Evolutionary conservation across 2,329 filamentous ascomycete genomes (phyloP).

Genomic region (Remersonia thermophila): DNA sequence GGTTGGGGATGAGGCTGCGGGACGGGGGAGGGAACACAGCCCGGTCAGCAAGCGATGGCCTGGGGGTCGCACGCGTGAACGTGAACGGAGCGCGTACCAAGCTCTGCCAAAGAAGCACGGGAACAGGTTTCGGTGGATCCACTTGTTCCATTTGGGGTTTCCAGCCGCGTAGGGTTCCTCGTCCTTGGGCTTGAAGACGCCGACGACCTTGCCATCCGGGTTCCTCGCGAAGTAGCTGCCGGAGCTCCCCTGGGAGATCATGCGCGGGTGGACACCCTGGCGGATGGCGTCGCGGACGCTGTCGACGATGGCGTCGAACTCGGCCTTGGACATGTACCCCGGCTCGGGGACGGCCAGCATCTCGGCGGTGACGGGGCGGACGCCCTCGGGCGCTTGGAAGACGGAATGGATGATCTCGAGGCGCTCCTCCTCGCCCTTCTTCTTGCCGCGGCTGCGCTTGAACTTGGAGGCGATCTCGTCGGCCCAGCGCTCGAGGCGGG

Average conservation of each 20-base stretch:
- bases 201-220: conserved; percentile 82
- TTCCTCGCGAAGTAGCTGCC: conserved; percentile 97
- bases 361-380: conserved; percentile 68
- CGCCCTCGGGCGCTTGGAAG: conserved; percentile 82
- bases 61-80: background rate
- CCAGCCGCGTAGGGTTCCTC: conserved; percentile 95
- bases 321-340: conserved; percentile 58
- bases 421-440: conserved; percentile 62
- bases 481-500: conserved; percentile 86
- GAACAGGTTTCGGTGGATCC: conserved; percentile 95
- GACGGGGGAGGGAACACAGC: too few relatives aligned
- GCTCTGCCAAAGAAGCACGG: conserved; percentile 94
- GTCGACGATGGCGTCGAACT: conserved; percentile 83
- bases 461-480: conserved; percentile 97
- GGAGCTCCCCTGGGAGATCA: conserved; percentile 95
- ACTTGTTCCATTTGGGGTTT: conserved; percentile 99
- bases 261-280: conserved; percentile 79
- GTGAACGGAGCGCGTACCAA: conserved; percentile 44
- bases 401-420: conserved; percentile 96
- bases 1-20: conserved; percentile 76
- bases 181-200: conserved; percentile 97
- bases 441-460: conserved; percentile 70
- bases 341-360: conserved; percentile 52
- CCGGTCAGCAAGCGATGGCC: conserved; percentile 2
- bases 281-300: conserved; percentile 85